Evolutionary conservation across 208 protist species (phyloP), one percentile per base, ranked within the genome.

Genomic region (Acanthamoeba healyi): DNA sequence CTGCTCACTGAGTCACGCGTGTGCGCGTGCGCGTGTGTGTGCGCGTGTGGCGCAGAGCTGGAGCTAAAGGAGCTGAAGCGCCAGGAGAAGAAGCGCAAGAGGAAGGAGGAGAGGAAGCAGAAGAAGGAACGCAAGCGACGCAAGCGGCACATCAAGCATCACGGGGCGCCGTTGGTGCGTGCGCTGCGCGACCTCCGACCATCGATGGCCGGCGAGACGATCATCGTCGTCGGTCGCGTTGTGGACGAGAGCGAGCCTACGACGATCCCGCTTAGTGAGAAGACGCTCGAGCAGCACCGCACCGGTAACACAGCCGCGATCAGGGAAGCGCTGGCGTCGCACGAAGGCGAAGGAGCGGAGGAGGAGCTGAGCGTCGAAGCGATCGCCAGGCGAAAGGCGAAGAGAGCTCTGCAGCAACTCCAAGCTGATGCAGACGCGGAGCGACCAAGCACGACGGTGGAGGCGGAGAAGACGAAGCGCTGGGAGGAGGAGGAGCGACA

Each of bases 221-320:
- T 84, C 44, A 56, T 84, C 74, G 74, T 58, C 15, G 74, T 84
- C 12, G 74, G 74, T 10, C 74, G 74, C 74, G 19, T 84, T 12
- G 74, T 56, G 1, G 74, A 84, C 29, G 67, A 77, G 17, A 36
- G 26, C 17, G 67, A 44, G 34, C 67, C 67, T 17, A 7, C 32
- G 10, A 10, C 22, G 10, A 15, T 7, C 67, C 6, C 22, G 67
- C 63, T 19, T 4, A 51, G 14, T 4, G 5, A 32, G 12, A 34
- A 12, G 29, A 44, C 36, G 7, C 12, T 24, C 17, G 15, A n/a
- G 10, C 65, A 74, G 38, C 42, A 54, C 36, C 15, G 22, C 34
- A 72, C 32, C 38, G 61, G 29, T 26, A 29, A 70, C 61, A 36
- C 15, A 26, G 58, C 58, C n/a, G n/a, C 58, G 58, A 79, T 70